A percentile compares a stretch with the other conserved stretches of the same genome.
Evolutionary conservation across 73 alveolate species (phyloP).

Genomic region (Paraurostyla sp.): DNA sequence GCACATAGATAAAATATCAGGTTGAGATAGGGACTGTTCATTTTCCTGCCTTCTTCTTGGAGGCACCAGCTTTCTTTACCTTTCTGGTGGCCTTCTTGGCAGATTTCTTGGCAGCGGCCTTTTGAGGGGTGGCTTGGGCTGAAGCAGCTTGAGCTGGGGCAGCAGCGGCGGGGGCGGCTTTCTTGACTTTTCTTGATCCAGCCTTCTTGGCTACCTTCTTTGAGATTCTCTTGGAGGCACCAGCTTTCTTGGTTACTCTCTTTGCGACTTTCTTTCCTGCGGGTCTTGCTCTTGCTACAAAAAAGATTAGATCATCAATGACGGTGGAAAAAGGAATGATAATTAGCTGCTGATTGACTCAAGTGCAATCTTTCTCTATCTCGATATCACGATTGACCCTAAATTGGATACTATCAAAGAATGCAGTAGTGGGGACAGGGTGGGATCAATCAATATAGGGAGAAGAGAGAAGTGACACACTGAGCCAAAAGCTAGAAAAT

Average conservation of each 20-base stretch:
- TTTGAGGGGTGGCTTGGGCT: conserved; percentile 49
- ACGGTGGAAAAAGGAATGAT: background rate
- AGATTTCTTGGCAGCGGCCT: conserved; percentile 41
- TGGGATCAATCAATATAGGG: too few species aligned
- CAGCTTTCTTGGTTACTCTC: conserved; percentile 22
- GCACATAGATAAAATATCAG: conserved; percentile 39
- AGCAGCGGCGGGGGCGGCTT: conserved; percentile 31
- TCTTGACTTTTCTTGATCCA: conserved; percentile 24
- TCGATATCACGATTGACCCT: too few species aligned
- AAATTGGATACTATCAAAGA: too few species aligned
- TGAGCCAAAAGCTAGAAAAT: too few species aligned
- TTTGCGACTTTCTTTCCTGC: conserved; percentile 11
- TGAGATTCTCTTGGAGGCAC: conserved; percentile 23
- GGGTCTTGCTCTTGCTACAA: conserved; percentile 9
- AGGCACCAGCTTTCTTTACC: conserved; percentile 30
- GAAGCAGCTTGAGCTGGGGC: conserved; percentile 29
- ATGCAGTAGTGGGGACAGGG: too few species aligned
- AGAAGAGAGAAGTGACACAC: too few species aligned
- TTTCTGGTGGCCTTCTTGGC: conserved; percentile 31
- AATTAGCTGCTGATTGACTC: background rate
- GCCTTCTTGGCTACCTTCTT: conserved; percentile 48
- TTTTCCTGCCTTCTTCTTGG: conserved; percentile 36
- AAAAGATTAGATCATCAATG: conserved; percentile 7
- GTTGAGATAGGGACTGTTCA: background rate
- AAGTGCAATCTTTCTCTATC: background rate